Evolutionary conservation across 2,329 filamentous ascomycete species (phyloP), one percentile per base, ranked within the genome.

Genomic region (Alternaria gansuensis): DNA sequence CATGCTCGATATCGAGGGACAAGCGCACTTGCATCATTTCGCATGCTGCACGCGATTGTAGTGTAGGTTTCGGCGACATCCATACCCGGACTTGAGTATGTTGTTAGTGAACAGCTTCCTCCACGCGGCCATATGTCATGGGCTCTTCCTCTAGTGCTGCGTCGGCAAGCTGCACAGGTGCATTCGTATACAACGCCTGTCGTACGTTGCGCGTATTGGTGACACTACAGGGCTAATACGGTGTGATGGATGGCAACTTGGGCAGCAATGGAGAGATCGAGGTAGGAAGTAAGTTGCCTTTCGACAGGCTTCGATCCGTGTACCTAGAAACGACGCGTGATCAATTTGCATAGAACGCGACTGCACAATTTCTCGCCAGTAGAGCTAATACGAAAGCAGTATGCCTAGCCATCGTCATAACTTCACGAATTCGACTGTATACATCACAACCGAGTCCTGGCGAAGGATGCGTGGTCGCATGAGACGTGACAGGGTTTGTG

Each of bases 401-500:
- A 34, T 13, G 21, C 44, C 8, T 13, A 34, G 8, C 9, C 23
- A 3, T 11, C 8, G 21, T 24, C 21, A 9, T 4, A 4, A 28
- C 23, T 33, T 50, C 36, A 41, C 34, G 3, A 10, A 26, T n/a
- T 23, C 34, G 49, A 21, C n/a, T 23, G 17, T 33, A 29, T 28
- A 44, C 54, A 53, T 57, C 57, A 60, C 57, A 21, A 13, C n/a
- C 7, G 17, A 29, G 31, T 49, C 37, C 10, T 34, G 14, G 13
- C 45, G 33, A 45, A 5, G 36, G 29, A 6, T 33, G n/a, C 23
- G 52, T 39, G 54, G 33, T 54, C 33, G 57, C 49, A 48, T 53
- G 40, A 48, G 52, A 45, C 39, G 39, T 51, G 46, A 57, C 53
- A 54, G 54, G 63, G 60, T 67, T 69, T 65, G 60, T 72, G 65